A percentile compares a stretch with the other conserved stretches of the same genome.
Evolutionary conservation across 208 protist genomes (phyloP).

Genomic region (Wallacemonas collosoma): DNA sequence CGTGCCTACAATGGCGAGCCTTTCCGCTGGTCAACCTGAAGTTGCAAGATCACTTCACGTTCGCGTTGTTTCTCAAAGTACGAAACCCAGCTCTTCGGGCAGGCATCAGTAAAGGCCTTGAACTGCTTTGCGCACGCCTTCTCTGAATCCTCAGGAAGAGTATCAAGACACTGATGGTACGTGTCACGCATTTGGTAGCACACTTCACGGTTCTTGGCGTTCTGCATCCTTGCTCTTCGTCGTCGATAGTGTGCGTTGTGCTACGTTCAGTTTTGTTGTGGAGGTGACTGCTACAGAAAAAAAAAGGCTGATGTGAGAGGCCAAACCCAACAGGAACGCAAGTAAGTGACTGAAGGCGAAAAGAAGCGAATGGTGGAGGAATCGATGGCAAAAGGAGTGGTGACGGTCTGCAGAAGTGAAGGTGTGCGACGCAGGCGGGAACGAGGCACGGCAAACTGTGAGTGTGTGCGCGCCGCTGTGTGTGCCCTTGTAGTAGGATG

Average conservation of each 20-base stretch:
- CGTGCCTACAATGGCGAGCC: slow-evolving; percentile 22
- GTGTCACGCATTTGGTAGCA: slow-evolving; percentile 77
- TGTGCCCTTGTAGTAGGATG: too few relatives aligned
- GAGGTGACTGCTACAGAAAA: neutral
- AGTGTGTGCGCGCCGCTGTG: too few relatives aligned
- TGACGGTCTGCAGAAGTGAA: too few relatives aligned
- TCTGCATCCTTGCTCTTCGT: slow-evolving; percentile 49
- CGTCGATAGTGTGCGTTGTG: neutral
- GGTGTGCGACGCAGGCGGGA: too few relatives aligned
- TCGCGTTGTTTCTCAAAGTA: slow-evolving; percentile 88
- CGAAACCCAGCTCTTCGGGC: slow-evolving; percentile 72
- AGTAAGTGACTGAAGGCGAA: neutral
- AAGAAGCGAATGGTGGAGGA: neutral
- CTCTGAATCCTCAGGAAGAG: slow-evolving; percentile 59
- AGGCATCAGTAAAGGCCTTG: slow-evolving; percentile 52
- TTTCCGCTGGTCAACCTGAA: slow-evolving; percentile 73
- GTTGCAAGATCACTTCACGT: slow-evolving; percentile 77
- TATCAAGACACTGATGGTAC: slow-evolving; percentile 83
- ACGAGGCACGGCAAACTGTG: too few relatives aligned
- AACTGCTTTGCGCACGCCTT: slow-evolving; percentile 57
- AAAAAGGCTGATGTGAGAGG: neutral
- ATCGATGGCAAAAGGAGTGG: too few relatives aligned
- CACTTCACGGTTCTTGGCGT: slow-evolving; percentile 69
- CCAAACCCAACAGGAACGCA: neutral
- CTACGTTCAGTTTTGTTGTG: neutral